Evolutionary conservation across 345 rosid species (phyloP).

Genomic region (Garcia nutans): DNA sequence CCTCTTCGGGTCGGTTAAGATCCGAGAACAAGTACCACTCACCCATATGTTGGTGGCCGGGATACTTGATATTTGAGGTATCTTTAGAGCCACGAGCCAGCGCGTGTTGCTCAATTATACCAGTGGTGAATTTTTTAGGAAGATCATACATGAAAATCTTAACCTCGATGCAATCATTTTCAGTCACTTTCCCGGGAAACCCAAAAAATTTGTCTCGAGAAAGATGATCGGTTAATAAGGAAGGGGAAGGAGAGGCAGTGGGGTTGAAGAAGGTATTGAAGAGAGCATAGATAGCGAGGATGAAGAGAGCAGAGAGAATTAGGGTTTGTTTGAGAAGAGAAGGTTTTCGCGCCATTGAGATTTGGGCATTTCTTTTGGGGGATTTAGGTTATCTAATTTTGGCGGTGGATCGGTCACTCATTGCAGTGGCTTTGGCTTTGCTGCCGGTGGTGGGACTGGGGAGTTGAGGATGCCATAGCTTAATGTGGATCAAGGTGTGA

Average conservation of each 20-base stretch:
- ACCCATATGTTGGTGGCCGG: conserved; percentile 99
- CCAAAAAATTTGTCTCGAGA: conserved; percentile 25
- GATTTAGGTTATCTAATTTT: conserved; percentile 21
- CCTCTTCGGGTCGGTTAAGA: conserved; percentile 51
- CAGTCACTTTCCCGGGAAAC: background rate
- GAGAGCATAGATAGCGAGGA: conserved; percentile 60
- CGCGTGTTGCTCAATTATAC: conserved; percentile 70
- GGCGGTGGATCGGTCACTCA: conserved; percentile 17
- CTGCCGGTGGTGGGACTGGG: background rate
- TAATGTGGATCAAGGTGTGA: too few relatives aligned
- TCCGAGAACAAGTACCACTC: conserved; percentile 92
- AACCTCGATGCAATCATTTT: conserved; percentile 21
- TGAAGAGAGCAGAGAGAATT: conserved; percentile 39
- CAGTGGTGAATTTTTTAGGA: conserved; percentile 73
- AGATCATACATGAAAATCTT: conserved; percentile 80
- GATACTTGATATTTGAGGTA: conserved; percentile 57
- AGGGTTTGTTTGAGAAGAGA: conserved; percentile 62
- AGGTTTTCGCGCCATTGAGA: conserved; percentile 72
- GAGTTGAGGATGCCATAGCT: background rate
- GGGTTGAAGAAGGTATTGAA: conserved; percentile 60
- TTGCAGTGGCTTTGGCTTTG: background rate
- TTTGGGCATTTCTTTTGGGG: background rate
- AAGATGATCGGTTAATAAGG: conserved; percentile 13
- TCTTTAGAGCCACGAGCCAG: conserved; percentile 70
- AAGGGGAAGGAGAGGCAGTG: conserved; percentile 34